Conservation (phyloP, 2,329 filamentous ascomycete species). For the Stagonosporopsis cucurbitacearum region DNA sequence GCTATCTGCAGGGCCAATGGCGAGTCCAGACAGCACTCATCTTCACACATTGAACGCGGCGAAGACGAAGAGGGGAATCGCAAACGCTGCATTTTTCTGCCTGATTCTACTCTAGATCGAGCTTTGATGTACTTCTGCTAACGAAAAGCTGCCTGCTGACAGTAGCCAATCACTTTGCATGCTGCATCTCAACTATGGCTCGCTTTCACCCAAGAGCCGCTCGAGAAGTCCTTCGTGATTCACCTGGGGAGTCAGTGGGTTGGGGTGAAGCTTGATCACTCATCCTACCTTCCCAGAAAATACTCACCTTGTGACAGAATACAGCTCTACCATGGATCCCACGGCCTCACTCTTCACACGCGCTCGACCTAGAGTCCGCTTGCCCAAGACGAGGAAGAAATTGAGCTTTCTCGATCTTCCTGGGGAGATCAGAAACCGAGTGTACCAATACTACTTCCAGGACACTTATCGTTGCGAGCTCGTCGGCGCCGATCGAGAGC, state of each 20-base stretch:
- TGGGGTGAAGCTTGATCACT: conserved; percentile 3
- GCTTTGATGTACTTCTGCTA: conserved; percentile 3
- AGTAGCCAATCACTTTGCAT: neutral
- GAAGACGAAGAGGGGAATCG: conserved; percentile 1
- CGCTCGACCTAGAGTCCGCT: conserved; percentile 8
- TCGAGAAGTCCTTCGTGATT: neutral
- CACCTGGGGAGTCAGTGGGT: neutral
- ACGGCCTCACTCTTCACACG: conserved; percentile 23
- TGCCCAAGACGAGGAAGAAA: conserved; percentile 19
- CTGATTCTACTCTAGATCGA: neutral
- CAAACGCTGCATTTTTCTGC: conserved; percentile 6
- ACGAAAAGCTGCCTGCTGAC: neutral
- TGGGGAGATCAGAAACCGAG: conserved; percentile 57
- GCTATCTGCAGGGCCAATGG: conserved; percentile 12
- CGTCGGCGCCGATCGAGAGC: conserved; percentile 6
- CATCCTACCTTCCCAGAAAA: neutral
- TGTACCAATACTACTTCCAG: conserved; percentile 52
- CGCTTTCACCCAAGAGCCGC: neutral
- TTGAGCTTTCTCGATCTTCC: conserved; percentile 52
- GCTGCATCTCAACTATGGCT: neutral
- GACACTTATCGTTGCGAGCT: conserved; percentile 38
- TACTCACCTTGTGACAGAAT: conserved; percentile 3
- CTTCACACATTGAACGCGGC: conserved; percentile 1
- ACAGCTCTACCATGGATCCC: conserved; percentile 20
- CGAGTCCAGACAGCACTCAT: neutral